Evolutionary conservation across 225 moss, liverwort and hornwort species (phyloP).

Genomic region (Bryum argenteum): DNA sequence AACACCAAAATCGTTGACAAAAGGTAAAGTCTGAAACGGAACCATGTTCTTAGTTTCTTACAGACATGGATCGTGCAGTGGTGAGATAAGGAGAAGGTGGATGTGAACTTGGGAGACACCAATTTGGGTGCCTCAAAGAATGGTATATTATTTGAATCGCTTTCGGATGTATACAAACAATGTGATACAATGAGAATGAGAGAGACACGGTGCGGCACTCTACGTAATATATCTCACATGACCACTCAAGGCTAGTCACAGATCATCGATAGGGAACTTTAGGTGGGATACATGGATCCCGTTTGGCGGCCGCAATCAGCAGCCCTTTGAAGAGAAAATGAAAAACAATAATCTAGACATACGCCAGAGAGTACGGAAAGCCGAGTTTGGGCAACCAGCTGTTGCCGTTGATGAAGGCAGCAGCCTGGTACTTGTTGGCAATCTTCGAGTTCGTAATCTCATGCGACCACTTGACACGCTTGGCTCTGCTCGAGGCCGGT

Average conservation of each 20-base stretch:
- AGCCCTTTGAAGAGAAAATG: neutral
- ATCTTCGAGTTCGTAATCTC: conserved; percentile 35
- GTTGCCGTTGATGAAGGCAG: conserved; percentile 39
- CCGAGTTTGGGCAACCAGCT: conserved; percentile 41
- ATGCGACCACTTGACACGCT: conserved; percentile 63
- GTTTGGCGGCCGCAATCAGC: neutral
- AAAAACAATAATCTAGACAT: conserved; percentile 4
- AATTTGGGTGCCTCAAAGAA: conserved; percentile 47
- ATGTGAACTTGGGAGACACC: conserved; percentile 28
- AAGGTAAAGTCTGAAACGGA: too few species aligned
- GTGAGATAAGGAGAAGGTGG: too few species aligned
- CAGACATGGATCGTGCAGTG: too few species aligned
- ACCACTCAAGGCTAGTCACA: conserved; percentile 23
- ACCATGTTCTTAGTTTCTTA: too few species aligned
- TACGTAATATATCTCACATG: conserved; percentile 35
- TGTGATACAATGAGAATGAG: conserved; percentile 14
- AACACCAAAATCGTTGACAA: too few species aligned
- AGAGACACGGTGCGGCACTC: neutral
- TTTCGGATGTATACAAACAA: conserved; percentile 30
- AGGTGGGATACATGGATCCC: neutral
- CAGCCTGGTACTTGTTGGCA: conserved; percentile 43
- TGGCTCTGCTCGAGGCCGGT: conserved; percentile 26
- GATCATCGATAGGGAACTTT: conserved; percentile 29
- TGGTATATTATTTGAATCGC: conserved; percentile 27
- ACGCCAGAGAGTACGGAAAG: conserved; percentile 18